Conservation (phyloP, 2,329 filamentous ascomycete species). For the Coniochaeta hoffmannii region DNA sequence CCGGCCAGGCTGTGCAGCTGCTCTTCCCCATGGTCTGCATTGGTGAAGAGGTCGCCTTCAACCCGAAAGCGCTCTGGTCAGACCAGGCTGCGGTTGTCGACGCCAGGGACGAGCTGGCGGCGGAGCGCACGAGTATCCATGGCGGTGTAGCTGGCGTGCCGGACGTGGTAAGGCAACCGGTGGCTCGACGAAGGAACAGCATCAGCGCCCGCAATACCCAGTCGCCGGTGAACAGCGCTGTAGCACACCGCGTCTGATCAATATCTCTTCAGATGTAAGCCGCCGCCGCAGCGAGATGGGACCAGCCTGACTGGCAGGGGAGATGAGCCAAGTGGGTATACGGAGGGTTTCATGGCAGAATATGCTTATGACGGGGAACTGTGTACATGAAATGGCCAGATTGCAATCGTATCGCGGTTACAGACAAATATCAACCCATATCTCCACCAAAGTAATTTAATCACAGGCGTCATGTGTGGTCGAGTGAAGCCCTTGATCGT, state of each 20-base stretch:
- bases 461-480: background rate
- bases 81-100: constrained; percentile 11
- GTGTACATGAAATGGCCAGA: no score
- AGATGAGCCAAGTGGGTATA: no score
- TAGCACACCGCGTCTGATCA: no score
- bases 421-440: background rate
- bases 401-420: no score
- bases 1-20: background rate
- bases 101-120: constrained; percentile 1
- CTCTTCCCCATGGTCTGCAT: background rate
- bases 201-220: background rate
- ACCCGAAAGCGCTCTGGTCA: constrained; percentile 16
- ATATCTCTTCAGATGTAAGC: no score
- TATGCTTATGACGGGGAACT: no score
- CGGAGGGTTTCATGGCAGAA: no score
- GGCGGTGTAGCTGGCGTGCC: background rate
- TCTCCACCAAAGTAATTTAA: background rate
- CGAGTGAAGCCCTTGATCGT: background rate
- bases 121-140: background rate
- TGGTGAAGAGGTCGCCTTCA: constrained; percentile 8
- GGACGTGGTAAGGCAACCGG: background rate
- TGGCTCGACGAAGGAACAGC: background rate
- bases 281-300: no score
- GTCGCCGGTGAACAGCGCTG: no score
- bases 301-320: no score